A percentile compares a stretch with the other conserved stretches of the same genome.
These are phyloP conservation scores for Sesbania bispinosa DNA, from an alignment of 306 rosid species.

Conservation along the genomic window DNA sequence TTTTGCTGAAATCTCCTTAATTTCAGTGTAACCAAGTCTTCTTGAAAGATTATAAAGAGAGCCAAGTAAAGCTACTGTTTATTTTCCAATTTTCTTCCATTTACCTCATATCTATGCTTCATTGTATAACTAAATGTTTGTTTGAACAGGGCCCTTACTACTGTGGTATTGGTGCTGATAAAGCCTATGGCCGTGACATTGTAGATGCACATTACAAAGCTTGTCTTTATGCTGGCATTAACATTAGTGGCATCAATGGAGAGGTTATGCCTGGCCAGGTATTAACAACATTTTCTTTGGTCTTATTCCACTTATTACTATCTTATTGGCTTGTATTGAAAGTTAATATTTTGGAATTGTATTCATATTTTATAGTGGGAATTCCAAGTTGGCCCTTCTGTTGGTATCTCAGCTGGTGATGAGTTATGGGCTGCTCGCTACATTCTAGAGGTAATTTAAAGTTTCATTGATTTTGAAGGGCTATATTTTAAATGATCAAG, in stretches of 20 bases:
- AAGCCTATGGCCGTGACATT: conserved; percentile 71
- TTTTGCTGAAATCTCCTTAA: no score
- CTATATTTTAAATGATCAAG: not conserved
- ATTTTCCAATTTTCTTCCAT: not conserved
- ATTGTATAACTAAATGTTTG: not conserved
- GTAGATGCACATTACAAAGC: conserved; percentile 75
- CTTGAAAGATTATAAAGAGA: no score
- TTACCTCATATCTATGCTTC: not conserved
- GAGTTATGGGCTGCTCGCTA: conserved; percentile 61
- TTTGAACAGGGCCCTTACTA: conserved; percentile 56
- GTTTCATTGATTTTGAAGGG: not conserved
- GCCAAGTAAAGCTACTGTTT: no score
- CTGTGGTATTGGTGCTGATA: conserved; percentile 68
- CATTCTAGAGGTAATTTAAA: conserved; percentile 44
- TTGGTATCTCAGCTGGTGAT: conserved; percentile 56
- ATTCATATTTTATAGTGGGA: conserved; percentile 42
- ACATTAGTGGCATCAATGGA: conserved; percentile 67
- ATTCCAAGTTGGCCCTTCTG: conserved; percentile 59
- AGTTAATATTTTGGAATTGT: not conserved
- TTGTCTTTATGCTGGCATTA: conserved; percentile 61
- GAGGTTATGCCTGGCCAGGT: conserved; percentile 85
- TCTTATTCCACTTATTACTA: not conserved
- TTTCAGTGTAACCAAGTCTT: no score
- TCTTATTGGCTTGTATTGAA: not conserved
- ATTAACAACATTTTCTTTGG: not conserved